These are phyloP conservation scores for Septoria linicola DNA, from an alignment of 2,329 filamentous ascomycete genomes.

Conservation along the genomic window DNA sequence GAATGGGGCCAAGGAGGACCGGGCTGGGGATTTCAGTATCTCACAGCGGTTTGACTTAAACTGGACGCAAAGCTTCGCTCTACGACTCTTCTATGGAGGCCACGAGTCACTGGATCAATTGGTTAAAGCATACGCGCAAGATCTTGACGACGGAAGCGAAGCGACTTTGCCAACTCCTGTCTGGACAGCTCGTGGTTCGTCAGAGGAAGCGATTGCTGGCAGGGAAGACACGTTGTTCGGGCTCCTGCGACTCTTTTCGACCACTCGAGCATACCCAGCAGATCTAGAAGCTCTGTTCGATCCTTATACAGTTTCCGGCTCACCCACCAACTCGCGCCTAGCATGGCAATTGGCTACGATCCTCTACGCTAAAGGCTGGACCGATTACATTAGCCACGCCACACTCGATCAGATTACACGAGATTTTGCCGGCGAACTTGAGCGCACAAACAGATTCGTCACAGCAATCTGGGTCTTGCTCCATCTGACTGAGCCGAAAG, in stretches of 20 bases:
- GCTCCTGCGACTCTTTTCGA: slow-evolving; percentile 64
- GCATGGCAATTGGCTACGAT: slow-evolving; percentile 79
- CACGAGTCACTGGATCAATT: slow-evolving; percentile 67
- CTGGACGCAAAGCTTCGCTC: slow-evolving; percentile 90
- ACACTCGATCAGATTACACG: slow-evolving; percentile 67
- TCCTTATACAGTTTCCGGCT: slow-evolving; percentile 73
- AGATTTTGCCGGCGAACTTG: slow-evolving; percentile 36
- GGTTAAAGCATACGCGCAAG: slow-evolving; percentile 69
- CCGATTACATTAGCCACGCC: slow-evolving; percentile 28
- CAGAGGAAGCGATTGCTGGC: slow-evolving; percentile 34
- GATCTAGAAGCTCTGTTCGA: slow-evolving; percentile 68
- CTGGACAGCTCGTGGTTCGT: slow-evolving; percentile 41
- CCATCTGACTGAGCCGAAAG: slow-evolving; percentile 30
- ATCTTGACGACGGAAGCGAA: slow-evolving; percentile 70
- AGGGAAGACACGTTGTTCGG: slow-evolving; percentile 84
- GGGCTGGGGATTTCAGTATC: slow-evolving; percentile 75
- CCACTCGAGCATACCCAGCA: slow-evolving; percentile 34
- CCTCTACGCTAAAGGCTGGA: slow-evolving; percentile 39
- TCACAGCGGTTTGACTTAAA: slow-evolving; percentile 80
- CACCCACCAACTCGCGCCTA: slow-evolving; percentile 71
- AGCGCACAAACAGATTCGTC: slow-evolving; percentile 30
- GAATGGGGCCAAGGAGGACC: slow-evolving; percentile 74
- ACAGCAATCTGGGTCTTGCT: slow-evolving; percentile 36
- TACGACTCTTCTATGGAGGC: slow-evolving; percentile 86
- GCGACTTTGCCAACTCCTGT: slow-evolving; percentile 67